Evolutionary conservation across 768 basidiomycete species (phyloP).

Genomic region (Pleurotus giganteus): DNA sequence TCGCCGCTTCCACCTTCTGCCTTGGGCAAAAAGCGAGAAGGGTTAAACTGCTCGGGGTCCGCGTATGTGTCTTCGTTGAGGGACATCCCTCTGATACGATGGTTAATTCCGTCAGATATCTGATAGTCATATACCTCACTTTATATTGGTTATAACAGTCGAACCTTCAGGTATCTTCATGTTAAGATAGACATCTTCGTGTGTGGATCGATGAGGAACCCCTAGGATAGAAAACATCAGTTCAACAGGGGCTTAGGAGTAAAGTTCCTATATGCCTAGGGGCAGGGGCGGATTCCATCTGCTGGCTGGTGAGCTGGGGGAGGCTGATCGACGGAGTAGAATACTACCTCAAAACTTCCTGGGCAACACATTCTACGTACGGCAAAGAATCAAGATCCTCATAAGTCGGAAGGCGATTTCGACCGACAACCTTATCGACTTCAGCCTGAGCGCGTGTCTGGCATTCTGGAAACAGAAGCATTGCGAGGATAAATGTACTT

Average conservation of each 20-base stretch:
- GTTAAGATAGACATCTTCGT: slow-evolving; percentile 29
- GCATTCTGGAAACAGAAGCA: slow-evolving; percentile 23
- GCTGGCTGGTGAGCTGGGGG: neutral
- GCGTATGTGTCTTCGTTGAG: slow-evolving; percentile 22
- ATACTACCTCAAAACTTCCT: slow-evolving; percentile 15
- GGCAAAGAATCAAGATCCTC: slow-evolving; percentile 21
- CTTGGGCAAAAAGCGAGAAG: slow-evolving; percentile 18
- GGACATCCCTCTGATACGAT: slow-evolving; percentile 21
- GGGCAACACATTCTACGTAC: slow-evolving; percentile 24
- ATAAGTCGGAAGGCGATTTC: slow-evolving; percentile 23
- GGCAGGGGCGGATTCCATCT: slow-evolving; percentile 19
- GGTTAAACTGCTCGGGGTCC: slow-evolving; percentile 22
- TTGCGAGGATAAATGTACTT: slow-evolving; percentile 23
- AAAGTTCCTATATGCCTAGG: slow-evolving; percentile 21
- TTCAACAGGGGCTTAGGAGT: slow-evolving; percentile 7
- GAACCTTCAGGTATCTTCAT: slow-evolving; percentile 36
- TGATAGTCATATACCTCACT: slow-evolving; percentile 10
- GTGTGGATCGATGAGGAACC: slow-evolving; percentile 22
- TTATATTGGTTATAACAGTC: slow-evolving; percentile 23
- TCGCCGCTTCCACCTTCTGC: slow-evolving; percentile 18
- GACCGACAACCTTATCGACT: slow-evolving; percentile 23
- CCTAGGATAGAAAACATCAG: slow-evolving; percentile 17
- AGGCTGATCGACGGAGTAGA: too few species aligned
- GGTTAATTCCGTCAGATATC: neutral
- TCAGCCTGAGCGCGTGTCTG: slow-evolving; percentile 27